Base-by-base conservation (phyloP, 2,329 filamentous ascomycete species). In the Ceratocystis huliohia region DNA sequence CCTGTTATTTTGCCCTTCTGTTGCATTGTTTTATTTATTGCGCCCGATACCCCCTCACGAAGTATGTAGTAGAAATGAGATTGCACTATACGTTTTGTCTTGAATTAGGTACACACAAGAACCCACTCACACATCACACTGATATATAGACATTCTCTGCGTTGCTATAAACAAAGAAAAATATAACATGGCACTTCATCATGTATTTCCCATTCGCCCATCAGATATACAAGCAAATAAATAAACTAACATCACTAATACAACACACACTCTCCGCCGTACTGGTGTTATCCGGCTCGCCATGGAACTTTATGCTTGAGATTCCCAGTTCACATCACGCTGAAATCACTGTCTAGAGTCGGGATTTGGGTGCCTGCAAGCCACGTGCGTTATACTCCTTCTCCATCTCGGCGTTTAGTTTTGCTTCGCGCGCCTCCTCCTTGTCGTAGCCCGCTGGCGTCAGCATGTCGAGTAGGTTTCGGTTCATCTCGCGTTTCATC, bases 401-500 rank as follows among this genome's bases (percentile, higher is more conserved):
- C 61, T 76, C 72, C 76, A 81, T 80, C 70, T 79, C 76, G 68
- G 78, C 77, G 64, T 83, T 80, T 70, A 76, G 75, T 72, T 73
- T 76, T 71, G 74, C 72, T 67, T 78, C 79, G 62, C 72, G 74
- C 69, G 74, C 76, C 72, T 84, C 80, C 69, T 80, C 78, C 44
- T 72, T 73, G 37, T 79, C 82, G 70, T 80, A 76, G 33, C 76
- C 76, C 66, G 81, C 78, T 2, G 76, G 77, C 66, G 81, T 81
- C 70, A 91, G 73, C 70, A 84, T 77, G 17, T 74, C 80, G 44
- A 91, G 73, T 5, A 83, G 81, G 73, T 88, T 84, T 25, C 83
- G 79, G 74, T 87, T 91, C 84, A 93, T 87, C 76, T 92, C 89
- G 69, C 80, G 77, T 79, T 91, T 93, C 73, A 94, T 76, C 65